Evolutionary conservation across 1,284 basidiomycete species (phyloP), one percentile per base, ranked within the genome.

Genomic region (Mycosarcoma mackinlayi): DNA sequence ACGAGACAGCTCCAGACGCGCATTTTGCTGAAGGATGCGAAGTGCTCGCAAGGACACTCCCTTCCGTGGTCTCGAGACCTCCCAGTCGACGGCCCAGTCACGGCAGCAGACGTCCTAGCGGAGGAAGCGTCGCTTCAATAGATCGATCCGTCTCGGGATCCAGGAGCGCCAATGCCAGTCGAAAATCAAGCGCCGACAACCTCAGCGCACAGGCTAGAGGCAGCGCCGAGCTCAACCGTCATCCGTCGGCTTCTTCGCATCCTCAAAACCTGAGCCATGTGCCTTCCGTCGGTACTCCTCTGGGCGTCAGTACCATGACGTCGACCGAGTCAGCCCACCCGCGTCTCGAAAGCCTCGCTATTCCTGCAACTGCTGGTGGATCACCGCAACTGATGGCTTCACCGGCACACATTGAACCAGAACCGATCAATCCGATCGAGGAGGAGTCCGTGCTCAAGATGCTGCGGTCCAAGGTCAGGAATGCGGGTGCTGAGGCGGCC

Each of bases 1-100:
- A 81, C 60, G 71, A 71, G 46, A 80, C 78, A 6, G 46, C 62
- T 14, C 61, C 65, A 4, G 72, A 79, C 50, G 46, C 66, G 1
- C 23, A 61, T 38, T 75, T 81, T 42, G 64, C 53, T 6, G 56
- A 65, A 25, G 63, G 73, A 5, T 75, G 72, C 46, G 65, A 63
- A 11, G 55, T 73, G 21, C 60, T 77, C 6, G 56, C 68, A 14
- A 65, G 47, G 24, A 71, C 70, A 31, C 58, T 77, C 3, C 75
- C 72, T 8, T 56, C 67, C 3, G 57, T 66, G 44, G 51, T 63
- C 18, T 61, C 65, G 10, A 48, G 64, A 24, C 65, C 70, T 11
- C 65, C 65, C 0, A 63, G 60, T 42, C 57, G 63, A 14, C 35
- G 58, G 39, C 61, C 65, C 1, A 73, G 70, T 48, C 46, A 61